Conservation (phyloP, 148 eudicot genomes). For the Chenopodium album region DNA sequence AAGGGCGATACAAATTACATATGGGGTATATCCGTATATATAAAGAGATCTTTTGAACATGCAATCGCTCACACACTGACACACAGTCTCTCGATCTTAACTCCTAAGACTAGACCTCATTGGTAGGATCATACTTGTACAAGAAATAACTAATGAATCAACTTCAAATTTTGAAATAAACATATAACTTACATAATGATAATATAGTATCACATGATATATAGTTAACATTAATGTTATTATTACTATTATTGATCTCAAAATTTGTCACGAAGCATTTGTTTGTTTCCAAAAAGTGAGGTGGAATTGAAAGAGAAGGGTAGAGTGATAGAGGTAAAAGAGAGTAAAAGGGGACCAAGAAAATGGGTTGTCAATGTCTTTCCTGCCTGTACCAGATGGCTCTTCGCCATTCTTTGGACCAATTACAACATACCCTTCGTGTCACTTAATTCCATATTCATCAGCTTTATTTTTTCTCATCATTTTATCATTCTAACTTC, state of each 20-base stretch:
- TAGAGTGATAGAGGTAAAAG: background rate
- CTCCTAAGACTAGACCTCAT: too few species aligned
- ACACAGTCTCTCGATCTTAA: too few species aligned
- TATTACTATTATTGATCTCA: background rate
- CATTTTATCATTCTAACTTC: background rate
- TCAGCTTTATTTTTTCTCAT: background rate
- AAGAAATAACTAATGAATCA: background rate
- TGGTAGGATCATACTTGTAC: too few species aligned
- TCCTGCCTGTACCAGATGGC: conserved; percentile 27
- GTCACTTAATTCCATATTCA: background rate
- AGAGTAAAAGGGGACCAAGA: conserved; percentile 22
- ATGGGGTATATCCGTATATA: too few species aligned
- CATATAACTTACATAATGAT: too few species aligned
- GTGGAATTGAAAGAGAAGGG: conserved; percentile 22
- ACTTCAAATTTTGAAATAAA: background rate
- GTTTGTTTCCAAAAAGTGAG: conserved; percentile 15
- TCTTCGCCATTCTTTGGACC: conserved; percentile 17
- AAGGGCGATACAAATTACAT: too few species aligned
- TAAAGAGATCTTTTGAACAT: too few species aligned
- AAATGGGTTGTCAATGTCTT: conserved; percentile 34
- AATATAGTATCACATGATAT: background rate
- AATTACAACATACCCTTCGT: background rate
- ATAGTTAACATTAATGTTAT: too few species aligned
- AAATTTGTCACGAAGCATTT: conserved; percentile 24
- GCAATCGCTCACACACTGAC: too few species aligned